These are phyloP conservation scores for Trichoderma afroharzianum DNA, from an alignment of 2,329 filamentous ascomycete genomes.

Conservation along the genomic window DNA sequence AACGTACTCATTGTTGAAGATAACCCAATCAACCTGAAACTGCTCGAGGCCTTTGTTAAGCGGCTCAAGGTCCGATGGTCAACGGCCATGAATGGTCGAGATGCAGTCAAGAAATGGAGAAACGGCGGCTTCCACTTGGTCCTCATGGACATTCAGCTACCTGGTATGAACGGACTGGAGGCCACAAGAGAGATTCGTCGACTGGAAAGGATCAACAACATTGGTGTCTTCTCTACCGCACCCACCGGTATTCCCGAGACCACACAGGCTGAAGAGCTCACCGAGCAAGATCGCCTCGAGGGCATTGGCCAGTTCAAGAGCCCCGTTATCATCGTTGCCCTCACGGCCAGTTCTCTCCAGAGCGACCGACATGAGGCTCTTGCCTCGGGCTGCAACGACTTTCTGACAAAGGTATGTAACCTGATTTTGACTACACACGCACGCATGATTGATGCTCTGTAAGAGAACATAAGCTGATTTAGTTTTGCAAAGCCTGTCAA, in stretches of 20 bases:
- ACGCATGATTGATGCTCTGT: neutral
- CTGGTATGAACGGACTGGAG: slow-evolving; percentile 92
- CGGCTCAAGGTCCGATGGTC: slow-evolving; percentile 93
- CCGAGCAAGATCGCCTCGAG: slow-evolving; percentile 65
- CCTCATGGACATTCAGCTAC: slow-evolving; percentile 97
- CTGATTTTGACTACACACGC: neutral
- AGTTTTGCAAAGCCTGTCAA: slow-evolving; percentile 70
- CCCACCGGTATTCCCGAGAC: slow-evolving; percentile 52
- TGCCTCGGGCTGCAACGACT: slow-evolving; percentile 96
- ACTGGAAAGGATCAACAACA: slow-evolving; percentile 84
- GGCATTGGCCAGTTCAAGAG: slow-evolving; percentile 80
- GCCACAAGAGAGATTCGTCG: slow-evolving; percentile 92
- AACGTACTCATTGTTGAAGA: slow-evolving; percentile 98
- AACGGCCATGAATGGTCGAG: slow-evolving; percentile 91
- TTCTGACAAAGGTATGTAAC: slow-evolving; percentile 80
- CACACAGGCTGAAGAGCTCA: slow-evolving; percentile 39
- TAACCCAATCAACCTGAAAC: slow-evolving; percentile 93
- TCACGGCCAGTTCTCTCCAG: slow-evolving; percentile 91
- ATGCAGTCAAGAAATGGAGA: slow-evolving; percentile 91
- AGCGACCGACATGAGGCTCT: slow-evolving; percentile 93
- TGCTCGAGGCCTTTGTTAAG: slow-evolving; percentile 94
- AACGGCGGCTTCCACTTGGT: slow-evolving; percentile 91
- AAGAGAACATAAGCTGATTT: neutral
- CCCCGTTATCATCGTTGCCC: slow-evolving; percentile 93
- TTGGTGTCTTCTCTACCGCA: slow-evolving; percentile 77